Evolutionary conservation across 129 eudicot species (phyloP).

Genomic region (Calendula officinalis): DNA sequence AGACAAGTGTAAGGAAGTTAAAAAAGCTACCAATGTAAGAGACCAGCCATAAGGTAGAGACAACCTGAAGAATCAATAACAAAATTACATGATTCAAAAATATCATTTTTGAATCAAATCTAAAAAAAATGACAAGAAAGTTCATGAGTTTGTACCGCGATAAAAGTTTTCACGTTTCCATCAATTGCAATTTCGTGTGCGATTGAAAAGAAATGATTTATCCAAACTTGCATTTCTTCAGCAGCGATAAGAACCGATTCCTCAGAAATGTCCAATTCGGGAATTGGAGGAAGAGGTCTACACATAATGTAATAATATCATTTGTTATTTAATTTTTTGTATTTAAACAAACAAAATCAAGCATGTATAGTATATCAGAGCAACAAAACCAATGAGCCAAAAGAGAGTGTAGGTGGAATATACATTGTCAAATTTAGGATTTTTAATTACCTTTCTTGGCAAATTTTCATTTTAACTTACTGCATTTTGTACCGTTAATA

Average conservation of each 20-base stretch:
- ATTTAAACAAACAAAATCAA: conserved; percentile 1
- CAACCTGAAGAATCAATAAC: conserved; percentile 52
- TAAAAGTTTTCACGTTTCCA: conserved; percentile 58
- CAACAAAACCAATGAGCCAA: conserved; percentile 1
- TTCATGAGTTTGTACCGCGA: conserved; percentile 42
- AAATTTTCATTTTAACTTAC: too few relatives aligned
- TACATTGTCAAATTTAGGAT: not conserved
- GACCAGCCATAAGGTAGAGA: conserved; percentile 57
- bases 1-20: conserved; percentile 72
- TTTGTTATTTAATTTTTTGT: not conserved
- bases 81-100: not conserved
- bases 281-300: conserved; percentile 92
- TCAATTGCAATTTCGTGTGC: conserved; percentile 70
- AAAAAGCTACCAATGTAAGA: conserved; percentile 78
- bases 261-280: conserved; percentile 78
- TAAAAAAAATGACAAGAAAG: not conserved
- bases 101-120: not conserved
- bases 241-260: conserved; percentile 58
- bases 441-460: too few relatives aligned
- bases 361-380: not conserved
- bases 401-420: not conserved
- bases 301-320: not conserved
- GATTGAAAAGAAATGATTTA: conserved; percentile 53
- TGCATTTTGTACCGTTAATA: too few relatives aligned
- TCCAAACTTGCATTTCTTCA: conserved; percentile 55